Evolutionary conservation across 768 basidiomycete species (phyloP).

Genomic region (Hericium coralloides): DNA sequence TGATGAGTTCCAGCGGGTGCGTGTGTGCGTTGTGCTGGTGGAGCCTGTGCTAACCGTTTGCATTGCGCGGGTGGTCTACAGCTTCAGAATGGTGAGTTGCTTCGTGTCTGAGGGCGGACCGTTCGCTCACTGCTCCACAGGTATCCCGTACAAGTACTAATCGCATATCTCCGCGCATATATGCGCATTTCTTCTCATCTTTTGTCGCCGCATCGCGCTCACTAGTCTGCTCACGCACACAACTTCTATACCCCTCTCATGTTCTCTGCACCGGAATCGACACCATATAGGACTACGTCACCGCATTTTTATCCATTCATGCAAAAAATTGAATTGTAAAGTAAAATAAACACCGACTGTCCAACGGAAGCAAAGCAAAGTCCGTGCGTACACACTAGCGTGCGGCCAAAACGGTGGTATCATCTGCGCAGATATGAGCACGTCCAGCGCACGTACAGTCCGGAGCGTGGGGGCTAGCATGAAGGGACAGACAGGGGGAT

Average conservation of each 20-base stretch:
- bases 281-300: too few species aligned
- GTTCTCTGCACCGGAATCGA: too few species aligned
- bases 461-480: not conserved
- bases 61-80: constrained; percentile 10
- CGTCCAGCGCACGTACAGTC: not conserved
- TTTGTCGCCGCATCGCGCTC: too few species aligned
- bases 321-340: too few species aligned
- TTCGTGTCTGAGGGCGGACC: not conserved
- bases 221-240: too few species aligned
- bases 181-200: too few species aligned
- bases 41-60: constrained; percentile 2
- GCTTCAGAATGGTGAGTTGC: constrained; percentile 38
- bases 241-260: too few species aligned
- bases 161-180: too few species aligned
- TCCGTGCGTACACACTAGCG: too few species aligned
- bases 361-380: too few species aligned
- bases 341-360: too few species aligned
- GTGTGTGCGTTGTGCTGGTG: constrained; percentile 17
- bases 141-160: constrained; percentile 12
- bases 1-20: constrained; percentile 88
- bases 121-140: not conserved
- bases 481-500: not conserved
- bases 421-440: constrained; percentile 3
- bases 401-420: not conserved
- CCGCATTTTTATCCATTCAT: too few species aligned